Conservation (phyloP, 148 eudicot species). For the Arctostaphylos glauca region DNA sequence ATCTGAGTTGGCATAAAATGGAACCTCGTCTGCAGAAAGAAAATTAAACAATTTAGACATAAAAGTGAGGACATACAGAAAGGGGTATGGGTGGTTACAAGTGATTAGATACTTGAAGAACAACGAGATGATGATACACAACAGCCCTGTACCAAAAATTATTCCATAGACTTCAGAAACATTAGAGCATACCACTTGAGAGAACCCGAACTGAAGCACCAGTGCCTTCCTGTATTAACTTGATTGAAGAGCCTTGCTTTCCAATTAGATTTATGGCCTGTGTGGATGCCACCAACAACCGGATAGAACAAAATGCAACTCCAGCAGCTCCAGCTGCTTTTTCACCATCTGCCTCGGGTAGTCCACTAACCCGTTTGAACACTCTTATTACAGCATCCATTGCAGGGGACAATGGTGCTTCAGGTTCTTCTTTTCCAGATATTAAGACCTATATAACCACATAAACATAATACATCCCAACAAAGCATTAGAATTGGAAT, state of each 20-base stretch:
- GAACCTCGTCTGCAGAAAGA: constrained; percentile 55
- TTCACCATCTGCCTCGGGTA: constrained; percentile 38
- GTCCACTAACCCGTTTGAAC: constrained; percentile 48
- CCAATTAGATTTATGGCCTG: constrained; percentile 55
- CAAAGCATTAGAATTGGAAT: background rate
- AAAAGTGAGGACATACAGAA: background rate
- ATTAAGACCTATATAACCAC: constrained; percentile 37
- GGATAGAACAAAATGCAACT: constrained; percentile 39
- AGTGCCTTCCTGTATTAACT: constrained; percentile 65
- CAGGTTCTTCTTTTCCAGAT: constrained; percentile 54
- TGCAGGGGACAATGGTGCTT: constrained; percentile 44
- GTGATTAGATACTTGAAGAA: background rate
- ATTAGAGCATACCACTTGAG: constrained; percentile 48
- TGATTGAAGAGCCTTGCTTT: constrained; percentile 53
- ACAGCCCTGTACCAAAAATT: background rate
- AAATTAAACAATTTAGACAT: background rate
- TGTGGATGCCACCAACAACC: constrained; percentile 44
- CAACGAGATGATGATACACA: background rate
- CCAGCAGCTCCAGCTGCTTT: constrained; percentile 21
- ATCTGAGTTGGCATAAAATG: constrained; percentile 63
- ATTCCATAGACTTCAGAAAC: background rate
- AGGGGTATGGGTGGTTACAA: background rate
- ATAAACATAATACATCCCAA: background rate
- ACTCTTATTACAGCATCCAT: constrained; percentile 58
- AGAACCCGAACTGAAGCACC: constrained; percentile 78